These are phyloP conservation scores for Euphorbia lathyris DNA, from an alignment of 345 rosid species.

Conservation along the genomic window DNA sequence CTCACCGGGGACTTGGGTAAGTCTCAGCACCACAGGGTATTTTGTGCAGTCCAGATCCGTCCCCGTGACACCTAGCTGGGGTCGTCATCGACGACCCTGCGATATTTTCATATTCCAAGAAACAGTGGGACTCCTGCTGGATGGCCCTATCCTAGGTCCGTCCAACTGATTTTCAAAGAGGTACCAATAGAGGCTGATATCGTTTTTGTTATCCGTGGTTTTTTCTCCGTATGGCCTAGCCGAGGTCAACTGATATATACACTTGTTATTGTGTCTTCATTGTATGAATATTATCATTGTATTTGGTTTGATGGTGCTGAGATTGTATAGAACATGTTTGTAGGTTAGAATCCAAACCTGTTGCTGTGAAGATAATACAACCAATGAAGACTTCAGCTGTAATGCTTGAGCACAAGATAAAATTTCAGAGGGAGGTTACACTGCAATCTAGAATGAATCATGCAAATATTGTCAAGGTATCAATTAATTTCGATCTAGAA, in stretches of 20 bases:
- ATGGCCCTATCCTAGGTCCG: no score
- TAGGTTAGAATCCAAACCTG: conserved; percentile 33
- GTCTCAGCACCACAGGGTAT: no score
- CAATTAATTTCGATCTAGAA: not conserved
- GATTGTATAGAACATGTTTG: conserved; percentile 5
- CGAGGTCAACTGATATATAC: not conserved
- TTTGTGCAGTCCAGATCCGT: no score
- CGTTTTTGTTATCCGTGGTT: no score
- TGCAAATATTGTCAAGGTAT: conserved; percentile 53
- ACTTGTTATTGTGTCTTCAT: not conserved
- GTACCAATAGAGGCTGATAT: no score
- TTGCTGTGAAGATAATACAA: conserved; percentile 55
- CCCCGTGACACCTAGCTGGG: no score
- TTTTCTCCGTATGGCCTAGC: no score
- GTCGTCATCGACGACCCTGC: no score
- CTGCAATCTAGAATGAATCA: conserved; percentile 44
- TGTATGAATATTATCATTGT: not conserved
- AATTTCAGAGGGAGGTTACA: conserved; percentile 55
- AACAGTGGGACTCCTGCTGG: no score
- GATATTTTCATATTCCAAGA: no score
- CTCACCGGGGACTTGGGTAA: no score
- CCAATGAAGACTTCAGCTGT: conserved; percentile 35
- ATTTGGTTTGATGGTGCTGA: conserved; percentile 5
- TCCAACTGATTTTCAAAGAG: no score
- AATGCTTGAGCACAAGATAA: conserved; percentile 32